These are phyloP conservation scores for Barnettozyma siamensis DNA, from an alignment of 805 yeast genomes.

Conservation along the genomic window DNA sequence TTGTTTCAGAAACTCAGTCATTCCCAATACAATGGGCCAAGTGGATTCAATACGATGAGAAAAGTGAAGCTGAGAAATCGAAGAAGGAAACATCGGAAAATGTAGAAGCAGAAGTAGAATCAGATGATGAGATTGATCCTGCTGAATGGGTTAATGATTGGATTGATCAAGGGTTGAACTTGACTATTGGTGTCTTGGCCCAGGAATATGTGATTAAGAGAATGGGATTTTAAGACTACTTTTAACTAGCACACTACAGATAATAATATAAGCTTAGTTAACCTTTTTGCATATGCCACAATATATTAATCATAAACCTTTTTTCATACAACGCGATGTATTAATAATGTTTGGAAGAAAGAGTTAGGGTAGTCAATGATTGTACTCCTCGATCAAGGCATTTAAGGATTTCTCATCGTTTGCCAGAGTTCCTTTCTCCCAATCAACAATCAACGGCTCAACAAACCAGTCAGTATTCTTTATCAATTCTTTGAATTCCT, in stretches of 20 bases:
- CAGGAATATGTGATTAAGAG: conserved; percentile 87
- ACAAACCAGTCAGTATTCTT: conserved; percentile 22
- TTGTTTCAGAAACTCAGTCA: conserved; percentile 78
- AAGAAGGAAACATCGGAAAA: conserved; percentile 23
- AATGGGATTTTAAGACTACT: conserved; percentile 54
- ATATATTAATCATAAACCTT: neutral
- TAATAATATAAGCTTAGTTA: too few species aligned
- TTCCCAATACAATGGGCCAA: conserved; percentile 86
- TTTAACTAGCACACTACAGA: too few species aligned
- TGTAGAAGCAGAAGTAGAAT: conserved; percentile 23
- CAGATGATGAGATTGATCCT: conserved; percentile 60
- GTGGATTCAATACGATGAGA: conserved; percentile 57
- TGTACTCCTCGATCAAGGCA: conserved; percentile 14
- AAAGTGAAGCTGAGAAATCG: conserved; percentile 21
- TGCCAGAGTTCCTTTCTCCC: conserved; percentile 54
- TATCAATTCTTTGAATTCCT: conserved; percentile 12
- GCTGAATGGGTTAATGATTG: conserved; percentile 76
- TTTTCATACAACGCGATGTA: neutral
- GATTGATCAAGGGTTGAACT: conserved; percentile 72
- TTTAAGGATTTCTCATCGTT: conserved; percentile 39
- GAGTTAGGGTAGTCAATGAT: too few species aligned
- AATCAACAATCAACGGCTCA: conserved; percentile 53
- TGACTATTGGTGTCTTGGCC: conserved; percentile 80
- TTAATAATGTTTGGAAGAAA: too few species aligned
- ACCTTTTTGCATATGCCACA: too few species aligned